phyloP scores from a whole-genome alignment of 768 basidiomycete species.

The Rhodotorula paludigena region DNA sequence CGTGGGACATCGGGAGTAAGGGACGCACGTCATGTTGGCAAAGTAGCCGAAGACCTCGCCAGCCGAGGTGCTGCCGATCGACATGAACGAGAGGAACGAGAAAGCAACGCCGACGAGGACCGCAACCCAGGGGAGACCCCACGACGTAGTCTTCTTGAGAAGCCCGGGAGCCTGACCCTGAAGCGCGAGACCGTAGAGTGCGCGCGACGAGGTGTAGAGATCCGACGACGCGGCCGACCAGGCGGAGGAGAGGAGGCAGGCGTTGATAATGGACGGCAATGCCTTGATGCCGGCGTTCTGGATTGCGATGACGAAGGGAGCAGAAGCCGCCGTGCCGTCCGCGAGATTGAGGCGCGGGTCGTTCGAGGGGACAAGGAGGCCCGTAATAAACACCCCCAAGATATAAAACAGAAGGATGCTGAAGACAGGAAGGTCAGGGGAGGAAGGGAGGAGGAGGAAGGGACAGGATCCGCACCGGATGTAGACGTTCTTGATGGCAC shows the following conservation, averaged over 20 bases:
- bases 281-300: slow-evolving; percentile 48
- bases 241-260: slow-evolving; percentile 48
- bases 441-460: too few relatives aligned
- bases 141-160: slow-evolving; percentile 47
- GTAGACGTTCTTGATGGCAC: slow-evolving; percentile 31
- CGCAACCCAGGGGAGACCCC: slow-evolving; percentile 46
- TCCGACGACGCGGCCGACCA: slow-evolving; percentile 48
- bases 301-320: slow-evolving; percentile 46
- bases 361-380: slow-evolving; percentile 46
- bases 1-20: neutral
- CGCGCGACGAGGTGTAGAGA: slow-evolving; percentile 42
- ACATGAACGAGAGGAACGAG: slow-evolving; percentile 43
- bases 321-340: slow-evolving; percentile 27
- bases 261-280: slow-evolving; percentile 51
- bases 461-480: slow-evolving; percentile 30
- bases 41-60: slow-evolving; percentile 48
- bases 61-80: slow-evolving; percentile 30
- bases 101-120: slow-evolving; percentile 46
- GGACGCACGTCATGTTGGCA: slow-evolving; percentile 43
- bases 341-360: slow-evolving; percentile 37
- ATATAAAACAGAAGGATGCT: slow-evolving; percentile 60
- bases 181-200: slow-evolving; percentile 48
- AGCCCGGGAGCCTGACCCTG: slow-evolving; percentile 48
- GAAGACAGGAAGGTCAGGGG: neutral
- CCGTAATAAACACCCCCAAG: slow-evolving; percentile 48